Conservation (phyloP, 2,329 filamentous ascomycete species). For the Apiospora hydei region DNA sequence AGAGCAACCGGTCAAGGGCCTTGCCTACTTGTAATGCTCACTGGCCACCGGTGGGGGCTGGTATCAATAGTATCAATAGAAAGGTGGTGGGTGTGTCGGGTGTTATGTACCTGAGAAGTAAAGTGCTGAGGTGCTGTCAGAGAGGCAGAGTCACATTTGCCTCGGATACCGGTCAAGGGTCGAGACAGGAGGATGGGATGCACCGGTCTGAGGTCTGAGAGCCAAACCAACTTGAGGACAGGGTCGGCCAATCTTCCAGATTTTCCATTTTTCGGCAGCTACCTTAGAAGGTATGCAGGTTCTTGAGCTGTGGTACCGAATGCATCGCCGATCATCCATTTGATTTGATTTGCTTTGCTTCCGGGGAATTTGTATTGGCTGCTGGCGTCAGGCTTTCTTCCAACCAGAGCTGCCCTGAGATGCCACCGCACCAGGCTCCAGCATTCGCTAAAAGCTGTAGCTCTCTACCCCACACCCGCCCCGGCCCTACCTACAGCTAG, state of each 20-base stretch:
- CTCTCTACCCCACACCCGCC: not conserved
- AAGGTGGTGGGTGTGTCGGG: not conserved
- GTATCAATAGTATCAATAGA: not conserved
- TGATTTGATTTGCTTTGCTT: not conserved
- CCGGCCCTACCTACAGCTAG: not conserved
- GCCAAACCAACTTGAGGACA: not conserved
- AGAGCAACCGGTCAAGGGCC: not conserved
- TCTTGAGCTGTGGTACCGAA: not conserved
- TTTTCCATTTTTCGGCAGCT: not conserved
- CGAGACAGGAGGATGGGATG: not conserved
- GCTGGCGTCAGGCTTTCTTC: not conserved
- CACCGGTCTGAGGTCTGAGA: slow-evolving; percentile 12
- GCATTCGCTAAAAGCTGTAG: not conserved
- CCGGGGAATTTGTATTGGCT: not conserved
- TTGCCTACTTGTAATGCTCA: not conserved
- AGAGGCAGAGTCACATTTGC: not conserved
- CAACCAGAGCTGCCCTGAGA: not conserved
- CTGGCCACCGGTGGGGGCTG: not conserved
- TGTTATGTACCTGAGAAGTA: not conserved
- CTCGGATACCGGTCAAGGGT: not conserved
- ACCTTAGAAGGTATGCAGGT: not conserved
- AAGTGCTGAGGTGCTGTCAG: not conserved
- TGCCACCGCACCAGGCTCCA: not conserved
- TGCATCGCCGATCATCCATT: not conserved
- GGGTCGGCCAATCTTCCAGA: not conserved